A percentile compares a stretch with the other conserved stretches of the same genome.
phyloP scores from a whole-genome alignment of 139 green algal genomes.

The Tetradesmus obliquus region DNA sequence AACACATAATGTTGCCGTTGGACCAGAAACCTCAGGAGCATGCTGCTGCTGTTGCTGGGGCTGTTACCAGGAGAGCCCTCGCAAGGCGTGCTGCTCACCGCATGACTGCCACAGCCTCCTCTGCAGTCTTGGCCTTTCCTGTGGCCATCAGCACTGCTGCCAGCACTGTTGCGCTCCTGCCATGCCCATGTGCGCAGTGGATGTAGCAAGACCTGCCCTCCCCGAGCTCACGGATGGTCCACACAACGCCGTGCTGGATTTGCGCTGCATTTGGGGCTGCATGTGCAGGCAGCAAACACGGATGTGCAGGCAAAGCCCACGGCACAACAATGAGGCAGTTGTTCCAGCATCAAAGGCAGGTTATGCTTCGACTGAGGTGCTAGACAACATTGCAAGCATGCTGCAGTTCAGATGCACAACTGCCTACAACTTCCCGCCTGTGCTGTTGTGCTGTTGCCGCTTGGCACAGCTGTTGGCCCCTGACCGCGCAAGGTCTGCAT shows the following conservation, averaged over 20 bases:
- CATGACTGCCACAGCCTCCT: conserved; percentile 49
- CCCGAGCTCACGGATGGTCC: conserved; percentile 50
- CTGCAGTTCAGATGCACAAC: neutral
- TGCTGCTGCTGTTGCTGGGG: neutral
- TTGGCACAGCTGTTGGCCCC: too few species aligned
- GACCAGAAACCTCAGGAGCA: neutral
- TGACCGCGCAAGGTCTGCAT: too few species aligned
- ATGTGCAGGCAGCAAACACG: neutral
- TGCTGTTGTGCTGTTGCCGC: too few species aligned
- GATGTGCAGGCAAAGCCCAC: neutral
- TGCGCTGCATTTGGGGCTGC: conserved; percentile 53
- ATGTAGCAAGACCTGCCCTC: conserved; percentile 62
- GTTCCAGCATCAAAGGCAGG: too few species aligned
- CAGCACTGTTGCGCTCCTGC: conserved; percentile 65
- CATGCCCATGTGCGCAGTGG: conserved; percentile 78
- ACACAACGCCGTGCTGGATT: conserved; percentile 73
- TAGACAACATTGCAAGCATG: neutral
- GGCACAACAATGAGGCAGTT: neutral
- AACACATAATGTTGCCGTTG: neutral
- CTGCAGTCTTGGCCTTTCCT: conserved; percentile 15
- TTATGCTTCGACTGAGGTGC: neutral
- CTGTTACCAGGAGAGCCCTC: neutral
- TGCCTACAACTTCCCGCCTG: neutral
- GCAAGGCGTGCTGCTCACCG: neutral
- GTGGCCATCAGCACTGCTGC: conserved; percentile 62